Evolutionary conservation across 345 rosid genomes (phyloP), one percentile per base, ranked within the genome.

Genomic region (Salix viminalis): DNA sequence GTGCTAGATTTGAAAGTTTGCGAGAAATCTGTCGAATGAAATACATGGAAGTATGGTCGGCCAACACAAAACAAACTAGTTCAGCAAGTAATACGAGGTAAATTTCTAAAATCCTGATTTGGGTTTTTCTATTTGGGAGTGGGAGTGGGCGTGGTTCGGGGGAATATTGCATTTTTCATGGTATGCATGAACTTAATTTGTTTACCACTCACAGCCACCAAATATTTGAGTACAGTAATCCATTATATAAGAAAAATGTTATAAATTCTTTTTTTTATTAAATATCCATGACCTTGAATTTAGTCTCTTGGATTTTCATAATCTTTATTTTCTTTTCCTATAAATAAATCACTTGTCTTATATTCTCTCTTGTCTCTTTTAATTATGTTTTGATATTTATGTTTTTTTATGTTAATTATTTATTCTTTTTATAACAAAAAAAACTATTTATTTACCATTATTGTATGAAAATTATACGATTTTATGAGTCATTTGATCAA

Each of bases 1-100:
- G 58, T 61, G 69, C 67, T 52, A 87, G 67, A 73, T 19, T 62
- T 15, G 84, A 83, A 67, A 87, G 66, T 30, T 77, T 68, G 32
- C 87, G 88, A 36, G 79, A 77, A 70, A 78, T 46, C 14, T 21
- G 42, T 4, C 26, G 42, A 56, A 48, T 75, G 61, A 64, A 66
- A 76, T 70, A 46, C 86, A 85, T 81, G 79, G 65, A 75, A 13
- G 70, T 78, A 77, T 69, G 28, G 61, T 37, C 32, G 16, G 37
- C 15, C 42, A 6, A 56, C 19, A 74, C 13, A 23, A 34, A 13
- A n/a, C 26, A 61, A 34, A 28, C 36, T 12, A 62, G 30, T 28
- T 18, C 21, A 52, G 9, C 15, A 15, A 48, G 19, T 2, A 18
- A 6, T 52, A 0, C 58, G n/a, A 19, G 60, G 60, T 23, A 52